A percentile compares a stretch with the other conserved stretches of the same genome.
Evolutionary conservation across 2,329 filamentous ascomycete genomes (phyloP).

Genomic region (Neofusicoccum sp.): DNA sequence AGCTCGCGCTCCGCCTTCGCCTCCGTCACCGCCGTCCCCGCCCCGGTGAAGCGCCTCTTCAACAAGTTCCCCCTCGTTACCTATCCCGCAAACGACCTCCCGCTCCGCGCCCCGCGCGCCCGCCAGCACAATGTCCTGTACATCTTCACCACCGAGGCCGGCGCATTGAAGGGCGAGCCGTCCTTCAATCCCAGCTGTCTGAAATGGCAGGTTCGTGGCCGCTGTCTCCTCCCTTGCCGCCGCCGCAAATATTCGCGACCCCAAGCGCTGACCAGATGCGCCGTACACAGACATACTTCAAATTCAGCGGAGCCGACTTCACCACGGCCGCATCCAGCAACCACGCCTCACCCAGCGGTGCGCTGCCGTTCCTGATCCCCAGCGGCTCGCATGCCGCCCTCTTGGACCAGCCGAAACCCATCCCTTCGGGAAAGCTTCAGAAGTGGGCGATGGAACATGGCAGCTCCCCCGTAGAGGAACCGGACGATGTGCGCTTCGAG

Average conservation of each 20-base stretch:
- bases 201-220: constrained; percentile 78
- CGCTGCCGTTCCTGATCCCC: constrained; percentile 83
- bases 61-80: constrained; percentile 76
- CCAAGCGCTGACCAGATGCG: not conserved
- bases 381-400: constrained; percentile 22
- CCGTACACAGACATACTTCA: constrained; percentile 70
- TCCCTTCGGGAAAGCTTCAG: constrained; percentile 65
- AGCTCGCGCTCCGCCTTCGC: constrained; percentile 19
- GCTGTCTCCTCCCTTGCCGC: not conserved
- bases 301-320: constrained; percentile 69
- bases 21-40: constrained; percentile 57
- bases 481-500: constrained; percentile 60
- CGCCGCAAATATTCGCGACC: not conserved
- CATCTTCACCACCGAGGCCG: constrained; percentile 69
- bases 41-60: constrained; percentile 78
- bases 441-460: constrained; percentile 61
- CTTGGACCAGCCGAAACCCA: constrained; percentile 38
- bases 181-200: constrained; percentile 92
- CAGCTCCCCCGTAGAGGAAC: constrained; percentile 38
- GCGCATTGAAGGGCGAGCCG: constrained; percentile 60
- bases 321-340: constrained; percentile 73
- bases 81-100: constrained; percentile 73
- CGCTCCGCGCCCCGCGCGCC: constrained; percentile 55
- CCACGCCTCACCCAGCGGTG: constrained; percentile 85
- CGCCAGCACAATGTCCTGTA: constrained; percentile 62